Evolutionary conservation across 1,284 basidiomycete genomes (phyloP).

Genomic region (Tilletia setariae): DNA sequence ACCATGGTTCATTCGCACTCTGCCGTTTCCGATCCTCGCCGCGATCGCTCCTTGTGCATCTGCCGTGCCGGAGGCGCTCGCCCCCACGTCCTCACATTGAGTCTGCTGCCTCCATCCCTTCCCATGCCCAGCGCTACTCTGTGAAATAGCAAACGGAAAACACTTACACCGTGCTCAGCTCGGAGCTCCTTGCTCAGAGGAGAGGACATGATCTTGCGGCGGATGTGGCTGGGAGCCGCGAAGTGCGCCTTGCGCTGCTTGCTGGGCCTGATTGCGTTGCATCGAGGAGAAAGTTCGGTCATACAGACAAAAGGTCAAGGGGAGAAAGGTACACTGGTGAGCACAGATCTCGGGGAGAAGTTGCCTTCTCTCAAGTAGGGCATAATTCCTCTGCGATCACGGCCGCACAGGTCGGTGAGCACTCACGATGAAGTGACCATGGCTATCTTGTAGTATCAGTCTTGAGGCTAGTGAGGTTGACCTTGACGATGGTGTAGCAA

Average conservation of each 20-base stretch:
- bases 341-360: too few species aligned
- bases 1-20: too few species aligned
- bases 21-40: too few species aligned
- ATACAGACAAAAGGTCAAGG: neutral
- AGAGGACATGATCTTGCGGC: constrained; percentile 97
- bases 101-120: too few species aligned
- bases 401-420: neutral
- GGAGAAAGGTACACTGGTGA: neutral
- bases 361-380: too few species aligned
- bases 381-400: too few species aligned
- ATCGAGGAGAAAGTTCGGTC: neutral
- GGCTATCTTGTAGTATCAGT: neutral
- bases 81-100: too few species aligned
- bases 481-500: neutral
- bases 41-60: too few species aligned
- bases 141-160: neutral
- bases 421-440: constrained; percentile 7
- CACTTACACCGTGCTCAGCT: constrained; percentile 80
- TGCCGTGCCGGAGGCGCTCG: too few species aligned
- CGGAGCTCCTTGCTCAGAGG: constrained; percentile 93
- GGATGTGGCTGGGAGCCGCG: constrained; percentile 58
- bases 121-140: too few species aligned
- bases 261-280: neutral
- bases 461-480: neutral
- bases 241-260: constrained; percentile 35